These are phyloP conservation scores for Pythium volutum DNA, from an alignment of 352 stramenopile species.

Conservation along the genomic window DNA sequence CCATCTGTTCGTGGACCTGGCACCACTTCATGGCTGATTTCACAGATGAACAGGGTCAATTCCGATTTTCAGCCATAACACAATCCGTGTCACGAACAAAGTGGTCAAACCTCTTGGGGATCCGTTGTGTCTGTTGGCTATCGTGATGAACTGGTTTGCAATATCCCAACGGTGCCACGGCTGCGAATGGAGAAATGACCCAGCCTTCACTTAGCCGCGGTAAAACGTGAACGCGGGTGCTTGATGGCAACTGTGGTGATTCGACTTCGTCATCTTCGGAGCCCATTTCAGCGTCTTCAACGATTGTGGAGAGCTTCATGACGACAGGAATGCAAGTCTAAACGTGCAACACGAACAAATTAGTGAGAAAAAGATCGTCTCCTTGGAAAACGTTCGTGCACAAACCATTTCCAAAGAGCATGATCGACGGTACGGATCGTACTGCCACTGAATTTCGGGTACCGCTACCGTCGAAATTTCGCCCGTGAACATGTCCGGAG, in stretches of 20 bases:
- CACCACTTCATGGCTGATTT: neutral
- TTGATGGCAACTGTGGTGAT: neutral
- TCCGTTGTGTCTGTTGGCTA: neutral
- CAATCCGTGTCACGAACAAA: no score
- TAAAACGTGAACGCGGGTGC: slow-evolving; percentile 7
- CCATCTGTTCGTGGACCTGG: slow-evolving; percentile 24
- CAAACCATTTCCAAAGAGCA: slow-evolving; percentile 18
- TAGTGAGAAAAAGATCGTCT: no score
- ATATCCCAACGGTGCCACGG: neutral
- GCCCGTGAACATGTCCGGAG: slow-evolving; percentile 6
- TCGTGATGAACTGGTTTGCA: neutral
- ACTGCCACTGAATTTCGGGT: slow-evolving; percentile 21
- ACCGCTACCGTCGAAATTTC: slow-evolving; percentile 24
- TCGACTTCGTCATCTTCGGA: neutral
- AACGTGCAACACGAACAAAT: no score
- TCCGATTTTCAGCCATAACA: neutral
- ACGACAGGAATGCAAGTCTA: slow-evolving; percentile 33
- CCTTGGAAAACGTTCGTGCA: neutral
- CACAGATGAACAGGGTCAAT: neutral
- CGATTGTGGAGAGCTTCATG: slow-evolving; percentile 35
- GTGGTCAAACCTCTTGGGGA: neutral
- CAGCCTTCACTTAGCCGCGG: slow-evolving; percentile 24
- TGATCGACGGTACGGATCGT: slow-evolving; percentile 12
- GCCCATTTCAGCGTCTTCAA: slow-evolving; percentile 10
- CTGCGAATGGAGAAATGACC: slow-evolving; percentile 28